phyloP scores from a whole-genome alignment of 2,329 filamentous ascomycete species.

The Dactylellina haptotyla region DNA sequence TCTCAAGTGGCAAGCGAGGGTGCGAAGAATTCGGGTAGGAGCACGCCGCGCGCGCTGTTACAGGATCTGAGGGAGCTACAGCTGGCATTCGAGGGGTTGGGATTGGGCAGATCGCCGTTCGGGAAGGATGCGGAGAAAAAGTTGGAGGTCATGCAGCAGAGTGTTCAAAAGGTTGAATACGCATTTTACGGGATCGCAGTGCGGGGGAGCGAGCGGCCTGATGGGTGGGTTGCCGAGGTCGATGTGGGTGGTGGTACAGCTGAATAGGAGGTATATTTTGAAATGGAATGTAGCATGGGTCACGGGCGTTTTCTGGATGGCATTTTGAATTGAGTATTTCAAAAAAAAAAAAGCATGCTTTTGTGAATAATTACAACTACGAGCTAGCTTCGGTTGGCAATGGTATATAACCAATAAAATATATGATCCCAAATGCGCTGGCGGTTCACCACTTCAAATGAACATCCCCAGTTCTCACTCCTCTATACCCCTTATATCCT shows the following conservation, averaged over 20 bases:
- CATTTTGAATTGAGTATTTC: neutral
- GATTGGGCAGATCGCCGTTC: constrained; percentile 70
- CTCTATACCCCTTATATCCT: neutral
- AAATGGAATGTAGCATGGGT: neutral
- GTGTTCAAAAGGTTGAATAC: constrained; percentile 92
- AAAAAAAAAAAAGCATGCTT: constrained; percentile 8
- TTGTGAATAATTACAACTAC: constrained; percentile 28
- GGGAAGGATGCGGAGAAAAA: constrained; percentile 81
- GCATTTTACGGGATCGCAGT: constrained; percentile 88
- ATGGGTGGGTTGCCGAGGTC: constrained; percentile 89
- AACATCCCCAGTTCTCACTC: too few relatives aligned
- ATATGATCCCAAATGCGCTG: constrained; percentile 1
- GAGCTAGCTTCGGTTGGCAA: neutral
- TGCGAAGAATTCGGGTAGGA: constrained; percentile 55
- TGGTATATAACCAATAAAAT: constrained; percentile 4
- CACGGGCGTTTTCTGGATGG: constrained; percentile 14
- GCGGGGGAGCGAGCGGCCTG: constrained; percentile 85
- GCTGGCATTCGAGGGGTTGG: constrained; percentile 69
- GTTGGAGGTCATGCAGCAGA: constrained; percentile 83
- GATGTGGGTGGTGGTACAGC: constrained; percentile 60
- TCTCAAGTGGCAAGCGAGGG: constrained; percentile 62
- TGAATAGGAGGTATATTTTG: neutral
- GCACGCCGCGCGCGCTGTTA: constrained; percentile 15
- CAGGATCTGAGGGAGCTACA: constrained; percentile 54
- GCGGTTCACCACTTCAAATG: neutral